Percentiles rank a stretch among this genome's conserved stretches.
Evolutionary conservation across 163 green algal species (phyloP).

Genomic region (Smithsoniella earleae): DNA sequence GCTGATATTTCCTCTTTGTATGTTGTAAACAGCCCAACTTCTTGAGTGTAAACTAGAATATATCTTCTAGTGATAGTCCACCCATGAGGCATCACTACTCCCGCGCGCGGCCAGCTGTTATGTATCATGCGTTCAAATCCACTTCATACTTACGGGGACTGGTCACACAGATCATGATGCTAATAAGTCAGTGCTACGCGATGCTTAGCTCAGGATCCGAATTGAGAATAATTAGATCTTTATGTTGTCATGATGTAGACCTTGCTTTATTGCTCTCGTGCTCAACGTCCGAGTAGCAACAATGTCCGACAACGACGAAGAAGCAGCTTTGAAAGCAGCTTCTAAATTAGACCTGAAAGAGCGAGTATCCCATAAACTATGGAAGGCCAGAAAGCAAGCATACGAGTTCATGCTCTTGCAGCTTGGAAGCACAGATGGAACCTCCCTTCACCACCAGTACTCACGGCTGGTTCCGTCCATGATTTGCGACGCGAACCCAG

Average conservation of each 20-base stretch:
- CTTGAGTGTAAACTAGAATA: no score
- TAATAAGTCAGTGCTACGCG: neutral
- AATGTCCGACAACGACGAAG: constrained; percentile 8
- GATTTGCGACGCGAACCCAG: constrained; percentile 16
- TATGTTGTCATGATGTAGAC: no score
- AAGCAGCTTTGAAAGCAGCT: neutral
- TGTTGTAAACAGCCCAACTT: no score
- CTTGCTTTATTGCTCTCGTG: no score
- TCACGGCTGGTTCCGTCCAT: neutral
- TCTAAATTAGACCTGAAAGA: constrained; percentile 2
- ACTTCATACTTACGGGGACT: neutral
- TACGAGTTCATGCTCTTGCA: constrained; percentile 6
- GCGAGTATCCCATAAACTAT: constrained; percentile 18
- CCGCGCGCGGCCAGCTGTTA: no score
- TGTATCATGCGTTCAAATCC: no score
- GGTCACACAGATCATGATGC: neutral
- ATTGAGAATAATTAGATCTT: no score
- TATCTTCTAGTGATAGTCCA: no score
- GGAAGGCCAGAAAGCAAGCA: constrained; percentile 7
- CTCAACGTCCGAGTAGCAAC: no score
- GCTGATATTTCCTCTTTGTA: no score
- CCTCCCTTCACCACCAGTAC: neutral
- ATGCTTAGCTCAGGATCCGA: neutral
- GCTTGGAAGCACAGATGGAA: neutral
- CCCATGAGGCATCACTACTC: no score